phyloP scores from a whole-genome alignment of 352 stramenopile genomes.

The Ophiocytium majus region DNA sequence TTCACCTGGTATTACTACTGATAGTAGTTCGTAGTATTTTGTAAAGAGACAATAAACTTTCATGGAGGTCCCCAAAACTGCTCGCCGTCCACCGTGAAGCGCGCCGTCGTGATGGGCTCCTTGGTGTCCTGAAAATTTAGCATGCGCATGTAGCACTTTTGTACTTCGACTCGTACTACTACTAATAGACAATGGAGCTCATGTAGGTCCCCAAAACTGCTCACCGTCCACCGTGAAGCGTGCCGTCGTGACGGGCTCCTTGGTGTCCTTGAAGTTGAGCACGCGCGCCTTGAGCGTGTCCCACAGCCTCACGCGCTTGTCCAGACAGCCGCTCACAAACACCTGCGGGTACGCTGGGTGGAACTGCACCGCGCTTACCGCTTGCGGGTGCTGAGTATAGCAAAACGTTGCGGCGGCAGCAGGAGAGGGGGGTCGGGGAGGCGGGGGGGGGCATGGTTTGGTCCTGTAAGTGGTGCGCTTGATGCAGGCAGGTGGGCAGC shows the following conservation, averaged over 20 bases:
- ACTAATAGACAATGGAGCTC: too few relatives aligned
- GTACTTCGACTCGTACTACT: too few relatives aligned
- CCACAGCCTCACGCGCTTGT: conserved; percentile 14
- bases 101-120: conserved; percentile 18
- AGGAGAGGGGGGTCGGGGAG: neutral
- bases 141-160: conserved; percentile 7
- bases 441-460: too few relatives aligned
- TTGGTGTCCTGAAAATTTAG: conserved; percentile 27
- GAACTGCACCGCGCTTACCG: conserved; percentile 25
- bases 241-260: conserved; percentile 17
- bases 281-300: conserved; percentile 10
- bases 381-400: conserved; percentile 8
- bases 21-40: too few relatives aligned
- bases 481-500: too few relatives aligned
- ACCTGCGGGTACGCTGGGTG: conserved; percentile 20
- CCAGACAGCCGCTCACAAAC: conserved; percentile 25
- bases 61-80: too few relatives aligned
- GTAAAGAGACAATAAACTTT: too few relatives aligned
- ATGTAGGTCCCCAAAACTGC: too few relatives aligned
- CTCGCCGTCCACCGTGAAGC: conserved; percentile 20
- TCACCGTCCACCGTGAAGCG: conserved; percentile 22
- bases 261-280: conserved; percentile 32
- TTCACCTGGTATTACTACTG: too few relatives aligned
- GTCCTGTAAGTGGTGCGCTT: too few relatives aligned
- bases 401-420: neutral